A percentile compares a stretch with the other conserved stretches of the same genome.
phyloP scores from a whole-genome alignment of 83 land plant genomes.

The Picea engelmannii region DNA sequence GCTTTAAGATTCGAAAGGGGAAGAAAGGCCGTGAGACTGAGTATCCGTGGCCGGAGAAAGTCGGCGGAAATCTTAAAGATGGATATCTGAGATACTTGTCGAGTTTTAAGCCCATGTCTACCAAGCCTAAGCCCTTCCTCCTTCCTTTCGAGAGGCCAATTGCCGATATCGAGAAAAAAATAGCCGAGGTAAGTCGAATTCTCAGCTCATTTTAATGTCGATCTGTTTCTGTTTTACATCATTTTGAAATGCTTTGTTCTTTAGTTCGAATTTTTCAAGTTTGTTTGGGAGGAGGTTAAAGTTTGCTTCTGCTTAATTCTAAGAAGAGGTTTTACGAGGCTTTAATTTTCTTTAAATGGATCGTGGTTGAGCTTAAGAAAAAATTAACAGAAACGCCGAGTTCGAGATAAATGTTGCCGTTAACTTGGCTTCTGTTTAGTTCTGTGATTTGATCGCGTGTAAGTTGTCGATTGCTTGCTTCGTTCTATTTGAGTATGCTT shows the following conservation, averaged over 20 bases:
- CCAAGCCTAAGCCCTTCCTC: slow-evolving; percentile 68
- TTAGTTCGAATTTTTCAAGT: no score
- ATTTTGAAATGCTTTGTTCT: neutral
- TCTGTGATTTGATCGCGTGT: no score
- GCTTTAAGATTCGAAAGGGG: slow-evolving; percentile 38
- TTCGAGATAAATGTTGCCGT: no score
- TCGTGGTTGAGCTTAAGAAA: no score
- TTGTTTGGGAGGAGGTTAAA: no score
- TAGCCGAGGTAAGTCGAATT: slow-evolving; percentile 53
- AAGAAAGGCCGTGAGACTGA: slow-evolving; percentile 51
- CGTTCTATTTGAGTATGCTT: no score
- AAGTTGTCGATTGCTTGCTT: no score
- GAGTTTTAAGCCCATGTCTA: slow-evolving; percentile 67
- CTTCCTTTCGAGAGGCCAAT: slow-evolving; percentile 83
- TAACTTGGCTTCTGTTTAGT: no score
- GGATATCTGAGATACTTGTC: slow-evolving; percentile 47
- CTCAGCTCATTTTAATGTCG: neutral
- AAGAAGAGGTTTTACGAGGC: no score
- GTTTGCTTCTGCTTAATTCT: no score
- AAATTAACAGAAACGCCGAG: no score
- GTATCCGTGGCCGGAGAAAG: slow-evolving; percentile 71
- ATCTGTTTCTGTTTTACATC: neutral
- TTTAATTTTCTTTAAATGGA: no score
- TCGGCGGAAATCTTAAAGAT: slow-evolving; percentile 44
- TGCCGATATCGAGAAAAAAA: slow-evolving; percentile 61